Evolutionary conservation across 257 asterid genomes (phyloP).

Genomic region (Echium plantagineum): DNA sequence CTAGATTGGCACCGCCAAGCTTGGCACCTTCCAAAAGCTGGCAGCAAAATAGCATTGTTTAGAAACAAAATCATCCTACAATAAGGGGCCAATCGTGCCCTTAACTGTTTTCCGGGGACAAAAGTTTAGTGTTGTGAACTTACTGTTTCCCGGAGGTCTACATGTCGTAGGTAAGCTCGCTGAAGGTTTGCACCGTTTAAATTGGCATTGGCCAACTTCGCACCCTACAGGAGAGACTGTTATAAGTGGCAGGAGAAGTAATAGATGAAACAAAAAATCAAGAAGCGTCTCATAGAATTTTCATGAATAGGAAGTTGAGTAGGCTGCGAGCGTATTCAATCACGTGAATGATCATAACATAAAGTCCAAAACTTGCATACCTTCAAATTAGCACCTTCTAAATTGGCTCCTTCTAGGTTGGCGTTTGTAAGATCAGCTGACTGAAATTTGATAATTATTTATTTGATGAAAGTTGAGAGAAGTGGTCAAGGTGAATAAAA

Average conservation of each 20-base stretch:
- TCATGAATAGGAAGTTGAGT: no score
- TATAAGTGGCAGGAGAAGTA: not conserved
- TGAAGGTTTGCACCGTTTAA: slow-evolving; percentile 93
- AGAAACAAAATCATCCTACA: not conserved
- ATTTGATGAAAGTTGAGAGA: no score
- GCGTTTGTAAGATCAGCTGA: slow-evolving; percentile 97
- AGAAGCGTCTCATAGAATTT: no score
- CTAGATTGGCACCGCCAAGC: no score
- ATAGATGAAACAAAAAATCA: no score
- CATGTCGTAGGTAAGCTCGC: slow-evolving; percentile 83
- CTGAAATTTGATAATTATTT: slow-evolving; percentile 27
- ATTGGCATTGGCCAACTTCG: slow-evolving; percentile 77
- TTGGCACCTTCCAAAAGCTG: no score
- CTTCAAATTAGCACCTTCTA: slow-evolving; percentile 97
- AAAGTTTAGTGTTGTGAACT: slow-evolving; percentile 14
- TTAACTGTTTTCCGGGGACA: not conserved
- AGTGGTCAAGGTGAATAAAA: no score
- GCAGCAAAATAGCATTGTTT: no score
- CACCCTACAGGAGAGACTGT: slow-evolving; percentile 41
- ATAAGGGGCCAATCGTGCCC: not conserved
- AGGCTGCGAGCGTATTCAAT: no score
- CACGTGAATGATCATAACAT: not conserved
- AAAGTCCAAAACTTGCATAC: slow-evolving; percentile 18
- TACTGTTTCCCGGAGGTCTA: slow-evolving; percentile 80
- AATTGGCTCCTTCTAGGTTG: slow-evolving; percentile 94